Evolutionary conservation across 768 basidiomycete genomes (phyloP).

Genomic region (Mycena rebaudengoi): DNA sequence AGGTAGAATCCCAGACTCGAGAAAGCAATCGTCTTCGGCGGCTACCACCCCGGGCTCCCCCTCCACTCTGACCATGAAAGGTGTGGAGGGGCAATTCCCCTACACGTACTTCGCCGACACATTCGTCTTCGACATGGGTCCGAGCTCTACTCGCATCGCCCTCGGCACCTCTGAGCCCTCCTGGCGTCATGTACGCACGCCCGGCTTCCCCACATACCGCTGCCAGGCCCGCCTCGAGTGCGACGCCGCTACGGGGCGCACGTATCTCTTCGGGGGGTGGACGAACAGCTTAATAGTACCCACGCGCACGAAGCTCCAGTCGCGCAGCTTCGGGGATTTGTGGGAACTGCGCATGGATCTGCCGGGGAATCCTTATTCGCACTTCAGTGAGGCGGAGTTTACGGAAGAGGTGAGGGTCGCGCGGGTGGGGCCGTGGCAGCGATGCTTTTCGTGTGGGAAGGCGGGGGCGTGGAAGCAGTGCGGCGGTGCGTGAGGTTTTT

Average conservation of each 20-base stretch:
- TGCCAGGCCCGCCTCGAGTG: conserved; percentile 43
- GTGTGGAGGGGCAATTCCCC: conserved; percentile 25
- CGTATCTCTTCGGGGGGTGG: conserved; percentile 51
- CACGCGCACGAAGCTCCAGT: conserved; percentile 28
- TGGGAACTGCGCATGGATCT: conserved; percentile 46
- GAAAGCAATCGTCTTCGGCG: conserved; percentile 48
- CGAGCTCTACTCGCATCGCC: not conserved
- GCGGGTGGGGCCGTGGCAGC: conserved; percentile 48
- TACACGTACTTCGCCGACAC: conserved; percentile 54
- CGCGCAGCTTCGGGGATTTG: conserved; percentile 46
- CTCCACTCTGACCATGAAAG: conserved; percentile 18
- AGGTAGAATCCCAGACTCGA: conserved; percentile 31
- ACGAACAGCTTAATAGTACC: conserved; percentile 49
- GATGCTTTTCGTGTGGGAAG: conserved; percentile 49
- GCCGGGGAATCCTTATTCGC: conserved; percentile 41
- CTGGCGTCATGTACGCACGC: conserved; percentile 49
- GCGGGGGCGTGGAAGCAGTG: conserved; percentile 51
- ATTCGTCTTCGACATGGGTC: conserved; percentile 38
- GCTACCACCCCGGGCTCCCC: conserved; percentile 43
- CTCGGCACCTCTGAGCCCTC: conserved; percentile 5
- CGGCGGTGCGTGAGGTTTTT: conserved; percentile 36
- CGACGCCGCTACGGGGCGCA: conserved; percentile 45
- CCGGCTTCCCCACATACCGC: conserved; percentile 53
- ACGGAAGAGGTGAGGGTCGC: conserved; percentile 47
- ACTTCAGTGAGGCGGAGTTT: conserved; percentile 46